These are phyloP conservation scores for Tuber magnatum DNA, from an alignment of 495 filamentous ascomycete genomes.

Conservation along the genomic window DNA sequence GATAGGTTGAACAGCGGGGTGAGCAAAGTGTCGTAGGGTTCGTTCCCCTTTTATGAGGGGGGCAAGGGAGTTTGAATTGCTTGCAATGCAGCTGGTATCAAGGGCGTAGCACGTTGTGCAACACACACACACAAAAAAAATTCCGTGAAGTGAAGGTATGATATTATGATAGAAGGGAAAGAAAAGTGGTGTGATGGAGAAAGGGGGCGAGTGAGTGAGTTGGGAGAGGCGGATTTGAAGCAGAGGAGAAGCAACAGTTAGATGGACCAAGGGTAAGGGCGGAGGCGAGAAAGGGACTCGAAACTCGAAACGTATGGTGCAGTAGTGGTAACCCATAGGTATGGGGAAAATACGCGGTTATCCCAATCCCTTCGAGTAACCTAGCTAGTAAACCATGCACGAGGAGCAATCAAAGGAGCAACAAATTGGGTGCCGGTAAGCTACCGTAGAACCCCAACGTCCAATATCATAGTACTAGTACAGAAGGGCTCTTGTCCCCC, in stretches of 20 bases:
- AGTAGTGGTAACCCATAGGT: not conserved
- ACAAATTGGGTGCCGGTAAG: not conserved
- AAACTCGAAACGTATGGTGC: not conserved
- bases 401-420: not conserved
- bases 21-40: slow-evolving; percentile 33
- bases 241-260: not conserved
- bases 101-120: not conserved
- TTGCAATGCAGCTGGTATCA: not conserved
- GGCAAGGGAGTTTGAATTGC: not conserved
- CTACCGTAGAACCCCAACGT: not conserved
- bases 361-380: not conserved
- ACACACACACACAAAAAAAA: slow-evolving; percentile 26
- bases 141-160: slow-evolving; percentile 21
- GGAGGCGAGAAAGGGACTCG: not conserved
- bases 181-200: slow-evolving; percentile 24
- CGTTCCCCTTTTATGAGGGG: slow-evolving; percentile 28
- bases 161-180: slow-evolving; percentile 20
- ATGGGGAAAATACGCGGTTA: not conserved
- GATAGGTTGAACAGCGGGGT: slow-evolving; percentile 42
- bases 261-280: not conserved
- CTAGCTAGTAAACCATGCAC: not conserved
- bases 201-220: slow-evolving; percentile 31
- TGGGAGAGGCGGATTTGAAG: slow-evolving; percentile 26
- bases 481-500: not conserved
- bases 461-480: too few species aligned